Conservation (phyloP, 2,329 filamentous ascomycete species). For the Aureobasidium sp. region DNA sequence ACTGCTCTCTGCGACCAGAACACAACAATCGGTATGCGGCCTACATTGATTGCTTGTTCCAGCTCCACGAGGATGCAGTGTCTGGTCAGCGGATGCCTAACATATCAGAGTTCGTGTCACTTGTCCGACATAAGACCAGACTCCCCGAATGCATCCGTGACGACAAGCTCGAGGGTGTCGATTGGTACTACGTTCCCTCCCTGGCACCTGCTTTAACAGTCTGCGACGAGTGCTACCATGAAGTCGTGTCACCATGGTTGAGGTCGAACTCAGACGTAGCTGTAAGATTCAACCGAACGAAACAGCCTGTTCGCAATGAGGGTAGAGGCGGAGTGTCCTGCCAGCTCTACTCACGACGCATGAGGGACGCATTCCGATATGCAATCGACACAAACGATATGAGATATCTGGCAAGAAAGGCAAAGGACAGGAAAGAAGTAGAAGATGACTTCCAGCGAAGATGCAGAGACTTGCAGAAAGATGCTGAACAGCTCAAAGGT, state of each 20-base stretch:
- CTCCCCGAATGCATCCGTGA: conserved; percentile 59
- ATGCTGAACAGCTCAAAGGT: conserved; percentile 31
- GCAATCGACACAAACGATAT: conserved; percentile 61
- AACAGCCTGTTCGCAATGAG: conserved; percentile 48
- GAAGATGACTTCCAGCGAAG: conserved; percentile 52
- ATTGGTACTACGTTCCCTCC: conserved; percentile 68
- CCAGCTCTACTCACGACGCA: conserved; percentile 71
- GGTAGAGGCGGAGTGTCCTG: conserved; percentile 41
- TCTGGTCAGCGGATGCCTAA: conserved; percentile 38
- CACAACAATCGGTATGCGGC: conserved; percentile 47
- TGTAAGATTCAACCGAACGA: conserved; percentile 54
- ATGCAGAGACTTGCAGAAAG: conserved; percentile 29
- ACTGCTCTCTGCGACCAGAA: conserved; percentile 61
- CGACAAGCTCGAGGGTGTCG: conserved; percentile 49
- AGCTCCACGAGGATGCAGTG: conserved; percentile 39
- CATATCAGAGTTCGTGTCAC: conserved; percentile 53
- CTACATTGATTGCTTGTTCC: conserved; percentile 50
- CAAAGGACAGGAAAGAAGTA: conserved; percentile 48
- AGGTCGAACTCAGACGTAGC: conserved; percentile 49
- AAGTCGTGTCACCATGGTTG: conserved; percentile 64
- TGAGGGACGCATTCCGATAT: conserved; percentile 64
- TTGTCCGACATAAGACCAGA: conserved; percentile 50
- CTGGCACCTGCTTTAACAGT: conserved; percentile 69
- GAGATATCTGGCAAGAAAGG: conserved; percentile 53
- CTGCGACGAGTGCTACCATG: conserved; percentile 79